phyloP scores from a whole-genome alignment of 2,329 filamentous ascomycete genomes.

The Trichocomaceae sp. region DNA sequence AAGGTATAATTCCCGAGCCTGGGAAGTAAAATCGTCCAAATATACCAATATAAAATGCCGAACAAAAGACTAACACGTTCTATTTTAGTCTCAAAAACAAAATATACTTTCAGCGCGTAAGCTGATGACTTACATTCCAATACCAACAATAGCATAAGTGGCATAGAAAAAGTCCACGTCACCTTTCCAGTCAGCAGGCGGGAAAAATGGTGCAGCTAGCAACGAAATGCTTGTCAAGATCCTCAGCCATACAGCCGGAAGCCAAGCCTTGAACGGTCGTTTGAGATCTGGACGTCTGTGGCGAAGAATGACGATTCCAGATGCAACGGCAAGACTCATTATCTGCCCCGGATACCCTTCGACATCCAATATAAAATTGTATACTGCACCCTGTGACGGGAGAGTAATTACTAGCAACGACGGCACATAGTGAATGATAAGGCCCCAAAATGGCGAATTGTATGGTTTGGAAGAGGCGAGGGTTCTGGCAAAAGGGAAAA shows the following conservation, averaged over 20 bases:
- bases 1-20: slow-evolving; percentile 53
- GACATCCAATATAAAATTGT: slow-evolving; percentile 66
- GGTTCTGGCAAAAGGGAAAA: slow-evolving; percentile 56
- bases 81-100: slow-evolving; percentile 11
- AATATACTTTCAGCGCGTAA: neutral
- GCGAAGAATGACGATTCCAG: slow-evolving; percentile 57
- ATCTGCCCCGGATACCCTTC: slow-evolving; percentile 63
- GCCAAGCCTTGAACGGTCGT: slow-evolving; percentile 61
- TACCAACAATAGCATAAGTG: slow-evolving; percentile 48
- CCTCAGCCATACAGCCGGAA: slow-evolving; percentile 52
- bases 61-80: slow-evolving; percentile 46
- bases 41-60: slow-evolving; percentile 60
- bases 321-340: slow-evolving; percentile 50
- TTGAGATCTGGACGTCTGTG: slow-evolving; percentile 53
- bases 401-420: slow-evolving; percentile 60
- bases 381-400: slow-evolving; percentile 59
- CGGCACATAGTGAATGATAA: slow-evolving; percentile 63
- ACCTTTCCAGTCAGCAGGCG: slow-evolving; percentile 45
- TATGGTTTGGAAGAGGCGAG: slow-evolving; percentile 62
- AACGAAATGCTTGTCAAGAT: slow-evolving; percentile 50
- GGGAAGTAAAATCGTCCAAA: slow-evolving; percentile 59
- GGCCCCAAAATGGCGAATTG: slow-evolving; percentile 59
- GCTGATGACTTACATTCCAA: slow-evolving; percentile 35
- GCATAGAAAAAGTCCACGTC: slow-evolving; percentile 46
- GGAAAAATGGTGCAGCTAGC: slow-evolving; percentile 57